Evolutionary conservation across 305 asterid genomes (phyloP), one percentile per base, ranked within the genome.

Genomic region (Plantago coronopus): DNA sequence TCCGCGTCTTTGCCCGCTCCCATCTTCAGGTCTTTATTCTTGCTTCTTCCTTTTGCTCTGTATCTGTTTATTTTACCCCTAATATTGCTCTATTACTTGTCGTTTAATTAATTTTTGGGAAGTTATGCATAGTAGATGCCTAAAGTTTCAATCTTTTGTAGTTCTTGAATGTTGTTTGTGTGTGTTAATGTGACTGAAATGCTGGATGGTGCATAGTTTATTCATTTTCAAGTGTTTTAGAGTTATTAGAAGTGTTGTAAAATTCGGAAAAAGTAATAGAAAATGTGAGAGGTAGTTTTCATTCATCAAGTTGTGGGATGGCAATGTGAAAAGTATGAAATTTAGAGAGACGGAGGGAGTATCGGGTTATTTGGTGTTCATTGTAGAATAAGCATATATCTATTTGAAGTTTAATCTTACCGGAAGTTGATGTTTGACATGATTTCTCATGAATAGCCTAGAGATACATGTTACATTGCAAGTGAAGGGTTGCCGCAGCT

Each of bases 391-490:
- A 23, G 4, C 18, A 29, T n/a, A n/a, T n/a, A 3, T 3, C 23
- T 17, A 37, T 54, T 34, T 16, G 29, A n/a, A 0, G 23, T 1
- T n/a, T 17, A 55, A 1, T 55, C 6, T 31, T 12, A 18, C 22
- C 10, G 20, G 51, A 50, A 17, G 43, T 17, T 62, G 42, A 16
- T 57, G 17, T 23, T 17, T 15, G 25, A n/a, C 56, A 55, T 7
- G 37, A 31, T 45, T 64, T 43, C 53, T 54, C 46, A 44, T 61
- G 27, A 48, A 50, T 84, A 89, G 97, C 97, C 94, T 12, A 82
- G 97, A 63, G 99, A 93, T 63, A 79, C 76, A 17, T 93, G 96
- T 73, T 93, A 93, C 61, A 73, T 93, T 48, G 95, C 99, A 7
- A 70, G 77, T 48, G 77, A 77, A 76, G 97, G 96, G 50, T 49